phyloP scores from a whole-genome alignment of 345 rosid species.

The Laguncularia racemosa region DNA sequence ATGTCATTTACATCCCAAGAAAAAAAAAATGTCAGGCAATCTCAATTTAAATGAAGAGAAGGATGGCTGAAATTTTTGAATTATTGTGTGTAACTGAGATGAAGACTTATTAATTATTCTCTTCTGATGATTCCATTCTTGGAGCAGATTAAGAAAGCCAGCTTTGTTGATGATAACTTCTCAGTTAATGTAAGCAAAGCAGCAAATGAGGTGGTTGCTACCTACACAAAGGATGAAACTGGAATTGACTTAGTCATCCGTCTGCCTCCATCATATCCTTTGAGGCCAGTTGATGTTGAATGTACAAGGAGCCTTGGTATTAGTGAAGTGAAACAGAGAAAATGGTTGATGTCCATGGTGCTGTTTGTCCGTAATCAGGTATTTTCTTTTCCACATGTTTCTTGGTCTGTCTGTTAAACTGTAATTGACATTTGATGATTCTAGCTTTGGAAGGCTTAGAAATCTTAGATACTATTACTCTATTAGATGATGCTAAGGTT shows the following conservation, averaged over 20 bases:
- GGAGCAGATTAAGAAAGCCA: slow-evolving; percentile 83
- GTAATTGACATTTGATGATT: too few species aligned
- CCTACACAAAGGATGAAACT: slow-evolving; percentile 90
- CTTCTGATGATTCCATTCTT: slow-evolving; percentile 9
- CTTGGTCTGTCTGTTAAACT: background rate
- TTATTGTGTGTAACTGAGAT: background rate
- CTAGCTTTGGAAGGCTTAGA: too few species aligned
- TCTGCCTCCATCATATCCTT: slow-evolving; percentile 83
- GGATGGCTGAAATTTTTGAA: too few species aligned
- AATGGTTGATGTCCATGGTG: slow-evolving; percentile 96
- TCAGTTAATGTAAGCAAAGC: slow-evolving; percentile 83
- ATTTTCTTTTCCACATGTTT: slow-evolving; percentile 2
- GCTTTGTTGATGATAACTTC: slow-evolving; percentile 76
- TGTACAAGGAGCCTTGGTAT: slow-evolving; percentile 90
- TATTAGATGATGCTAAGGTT: too few species aligned
- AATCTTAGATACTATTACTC: too few species aligned
- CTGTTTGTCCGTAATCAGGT: slow-evolving; percentile 94
- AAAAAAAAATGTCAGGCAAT: too few species aligned
- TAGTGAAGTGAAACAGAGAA: slow-evolving; percentile 89
- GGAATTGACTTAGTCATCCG: slow-evolving; percentile 91
- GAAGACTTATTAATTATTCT: background rate
- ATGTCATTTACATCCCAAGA: too few species aligned
- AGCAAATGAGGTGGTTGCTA: slow-evolving; percentile 92
- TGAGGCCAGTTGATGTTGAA: slow-evolving; percentile 75
- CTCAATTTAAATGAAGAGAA: too few species aligned